Evolutionary conservation across 176 grass and related monocot genomes (phyloP).

Genomic region (Ensete glaucum): DNA sequence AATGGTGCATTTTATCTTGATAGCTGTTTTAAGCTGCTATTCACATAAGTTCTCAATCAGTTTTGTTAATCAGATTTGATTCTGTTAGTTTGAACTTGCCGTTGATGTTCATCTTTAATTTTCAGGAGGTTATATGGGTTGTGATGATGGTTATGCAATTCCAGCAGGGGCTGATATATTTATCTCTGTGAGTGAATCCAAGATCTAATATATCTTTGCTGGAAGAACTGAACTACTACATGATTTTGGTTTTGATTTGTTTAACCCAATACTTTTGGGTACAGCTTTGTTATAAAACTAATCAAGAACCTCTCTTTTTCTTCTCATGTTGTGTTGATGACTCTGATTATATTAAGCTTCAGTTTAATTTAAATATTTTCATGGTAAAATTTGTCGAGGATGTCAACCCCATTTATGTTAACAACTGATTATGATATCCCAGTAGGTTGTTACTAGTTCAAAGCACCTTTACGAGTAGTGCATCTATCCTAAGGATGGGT

Average conservation of each 20-base stretch:
- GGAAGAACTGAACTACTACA: neutral
- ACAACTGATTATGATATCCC: too few relatives aligned
- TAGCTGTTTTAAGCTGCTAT: too few relatives aligned
- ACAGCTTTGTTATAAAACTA: too few relatives aligned
- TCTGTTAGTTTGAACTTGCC: neutral
- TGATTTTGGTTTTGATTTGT: neutral
- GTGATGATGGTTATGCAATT: slow-evolving; percentile 85
- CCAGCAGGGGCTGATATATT: slow-evolving; percentile 88
- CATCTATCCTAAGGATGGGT: neutral
- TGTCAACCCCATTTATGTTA: too few relatives aligned
- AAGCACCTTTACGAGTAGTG: too few relatives aligned
- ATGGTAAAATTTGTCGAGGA: too few relatives aligned
- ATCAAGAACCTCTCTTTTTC: too few relatives aligned
- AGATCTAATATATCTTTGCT: neutral
- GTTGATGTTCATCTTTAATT: neutral
- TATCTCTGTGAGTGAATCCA: slow-evolving; percentile 59
- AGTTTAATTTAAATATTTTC: too few relatives aligned
- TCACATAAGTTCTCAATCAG: neutral
- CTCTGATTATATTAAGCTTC: too few relatives aligned
- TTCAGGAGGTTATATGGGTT: slow-evolving; percentile 75
- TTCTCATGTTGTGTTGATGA: too few relatives aligned
- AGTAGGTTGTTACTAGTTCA: too few relatives aligned
- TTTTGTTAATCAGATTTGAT: neutral
- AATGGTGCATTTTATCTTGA: too few relatives aligned
- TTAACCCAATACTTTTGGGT: neutral